These are phyloP conservation scores for Trametes pubescens DNA, from an alignment of 1,284 basidiomycete species.

Conservation along the genomic window DNA sequence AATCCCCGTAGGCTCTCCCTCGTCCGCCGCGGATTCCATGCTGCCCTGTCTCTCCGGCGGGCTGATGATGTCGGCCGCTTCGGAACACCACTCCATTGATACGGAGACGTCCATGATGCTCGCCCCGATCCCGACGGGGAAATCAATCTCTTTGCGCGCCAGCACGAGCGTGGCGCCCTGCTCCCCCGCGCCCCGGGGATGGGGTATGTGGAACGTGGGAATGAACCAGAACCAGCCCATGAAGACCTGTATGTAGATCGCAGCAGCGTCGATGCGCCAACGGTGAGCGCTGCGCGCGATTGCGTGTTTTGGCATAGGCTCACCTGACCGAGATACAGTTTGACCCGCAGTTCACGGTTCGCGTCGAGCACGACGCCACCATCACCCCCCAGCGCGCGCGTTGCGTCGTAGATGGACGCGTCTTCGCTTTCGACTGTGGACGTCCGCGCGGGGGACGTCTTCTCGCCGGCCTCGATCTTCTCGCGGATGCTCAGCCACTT, in stretches of 20 bases:
- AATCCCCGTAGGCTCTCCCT: constrained; percentile 36
- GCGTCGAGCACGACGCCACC: constrained; percentile 71
- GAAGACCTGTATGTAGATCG: constrained; percentile 60
- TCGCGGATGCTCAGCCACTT: constrained; percentile 54
- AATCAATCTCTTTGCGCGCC: constrained; percentile 74
- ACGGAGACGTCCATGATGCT: constrained; percentile 71
- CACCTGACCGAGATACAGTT: constrained; percentile 80
- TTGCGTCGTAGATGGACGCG: constrained; percentile 52
- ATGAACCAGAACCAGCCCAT: constrained; percentile 89
- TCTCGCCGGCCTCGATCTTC: constrained; percentile 40
- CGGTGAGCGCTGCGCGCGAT: constrained; percentile 6
- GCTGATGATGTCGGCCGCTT: constrained; percentile 32
- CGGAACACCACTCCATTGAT: constrained; percentile 43
- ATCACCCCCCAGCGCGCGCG: constrained; percentile 41
- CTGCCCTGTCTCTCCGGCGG: constrained; percentile 36
- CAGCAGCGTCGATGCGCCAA: constrained; percentile 7
- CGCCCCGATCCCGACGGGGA: constrained; percentile 75
- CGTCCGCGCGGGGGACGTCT: constrained; percentile 17
- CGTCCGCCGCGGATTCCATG: constrained; percentile 30
- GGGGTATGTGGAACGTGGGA: constrained; percentile 79
- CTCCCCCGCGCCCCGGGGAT: constrained; percentile 42
- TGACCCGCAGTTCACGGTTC: constrained; percentile 76
- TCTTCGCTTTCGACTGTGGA: constrained; percentile 48
- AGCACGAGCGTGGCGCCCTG: constrained; percentile 48
- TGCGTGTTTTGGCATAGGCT: background rate